Evolutionary conservation across 2,329 filamentous ascomycete species (phyloP), one percentile per base, ranked within the genome.

Genomic region (Fusarium sororula): DNA sequence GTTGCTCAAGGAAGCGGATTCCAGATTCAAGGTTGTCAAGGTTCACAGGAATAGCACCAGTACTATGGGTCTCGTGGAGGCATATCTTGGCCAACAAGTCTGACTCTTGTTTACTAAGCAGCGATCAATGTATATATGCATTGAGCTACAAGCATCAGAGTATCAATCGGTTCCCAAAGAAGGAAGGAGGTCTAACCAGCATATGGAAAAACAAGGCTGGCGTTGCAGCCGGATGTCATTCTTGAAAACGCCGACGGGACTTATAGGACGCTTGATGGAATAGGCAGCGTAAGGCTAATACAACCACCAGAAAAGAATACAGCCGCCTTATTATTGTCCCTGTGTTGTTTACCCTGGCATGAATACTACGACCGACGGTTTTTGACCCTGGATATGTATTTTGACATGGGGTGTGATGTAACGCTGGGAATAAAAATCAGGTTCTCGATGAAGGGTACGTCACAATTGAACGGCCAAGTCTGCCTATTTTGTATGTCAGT

Each of bases 141-240:
- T n/a, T 17, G 7, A 5, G 28, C 11, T 18, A 7, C 4, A 0
- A 51, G 6, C 11, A 18, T 20, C 8, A 14, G 22, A 32, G 2
- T 24, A 1, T 10, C 15, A 10, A 10, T 24, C 11, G 2, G 7
- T 28, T 35, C 32, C 14, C 14, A 35, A 35, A 35, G 14, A 35
- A 35, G 7, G 18, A 28, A 47, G 24, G 18, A 22, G 1, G 18
- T 9, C 6, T 6, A 20, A 2, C 0, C 2, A 47, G 13, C 5
- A 6, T 26, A 20, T 13, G 18, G 0, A 47, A 28, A 13, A 17
- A 6, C n/a, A 45, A 45, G 42, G n/a, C 11, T 1, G 5, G 4
- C n/a, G 7, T 12, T 18, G 17, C n/a, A 18, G n/a, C 5, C 5
- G 18, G 2, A 45, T 15, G 0, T 5, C 15, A 0, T 24, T 44